Evolutionary conservation across 108 stramenopile genomes (phyloP).

Genomic region (Cyclotella atomus): DNA sequence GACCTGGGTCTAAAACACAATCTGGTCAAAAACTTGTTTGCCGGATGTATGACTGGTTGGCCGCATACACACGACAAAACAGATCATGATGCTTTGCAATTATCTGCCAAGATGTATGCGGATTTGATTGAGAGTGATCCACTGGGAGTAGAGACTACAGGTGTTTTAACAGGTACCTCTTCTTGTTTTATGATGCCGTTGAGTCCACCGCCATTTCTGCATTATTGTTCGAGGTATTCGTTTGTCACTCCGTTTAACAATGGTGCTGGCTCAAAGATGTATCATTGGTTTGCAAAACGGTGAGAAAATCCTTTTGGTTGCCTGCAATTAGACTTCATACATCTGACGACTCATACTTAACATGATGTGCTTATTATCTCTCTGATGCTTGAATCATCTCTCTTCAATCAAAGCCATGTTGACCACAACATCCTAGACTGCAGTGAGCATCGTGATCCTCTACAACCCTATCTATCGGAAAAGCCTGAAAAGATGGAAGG

Average conservation of each 20-base stretch:
- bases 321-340: background rate
- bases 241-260: conserved; percentile 33
- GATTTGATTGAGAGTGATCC: conserved; percentile 25
- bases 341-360: background rate
- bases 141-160: background rate
- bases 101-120: conserved; percentile 38
- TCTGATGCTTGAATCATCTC: too few species aligned
- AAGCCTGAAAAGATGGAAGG: conserved; percentile 29
- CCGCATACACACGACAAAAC: conserved; percentile 35
- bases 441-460: background rate
- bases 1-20: conserved; percentile 51
- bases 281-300: conserved; percentile 56
- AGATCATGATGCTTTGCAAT: conserved; percentile 24
- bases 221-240: conserved; percentile 57
- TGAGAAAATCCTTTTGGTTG: background rate
- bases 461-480: conserved; percentile 41
- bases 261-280: background rate
- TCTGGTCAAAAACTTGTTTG: conserved; percentile 37
- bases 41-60: conserved; percentile 61
- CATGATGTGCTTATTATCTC: background rate
- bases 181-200: conserved; percentile 51
- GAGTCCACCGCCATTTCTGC: conserved; percentile 57
- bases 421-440: conserved; percentile 55
- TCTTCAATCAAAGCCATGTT: conserved; percentile 40
- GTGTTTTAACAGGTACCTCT: conserved; percentile 27